Evolutionary conservation across 495 filamentous ascomycete genomes (phyloP).

Genomic region (Podospora australis): DNA sequence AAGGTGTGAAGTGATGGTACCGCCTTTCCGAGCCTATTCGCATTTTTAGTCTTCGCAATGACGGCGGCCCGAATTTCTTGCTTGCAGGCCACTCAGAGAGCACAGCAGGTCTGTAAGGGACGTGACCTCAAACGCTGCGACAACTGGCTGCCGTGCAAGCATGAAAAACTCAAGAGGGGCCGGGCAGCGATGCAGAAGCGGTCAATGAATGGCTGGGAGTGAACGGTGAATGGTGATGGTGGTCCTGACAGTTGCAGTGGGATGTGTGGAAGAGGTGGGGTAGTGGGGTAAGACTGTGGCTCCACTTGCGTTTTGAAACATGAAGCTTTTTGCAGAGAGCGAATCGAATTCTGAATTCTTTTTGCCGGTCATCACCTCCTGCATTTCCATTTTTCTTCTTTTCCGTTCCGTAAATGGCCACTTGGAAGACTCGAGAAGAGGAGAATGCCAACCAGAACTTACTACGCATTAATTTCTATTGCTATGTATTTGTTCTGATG

Average conservation of each 20-base stretch:
- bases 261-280: not conserved
- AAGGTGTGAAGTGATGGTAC: too few species aligned
- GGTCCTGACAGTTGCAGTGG: too few species aligned
- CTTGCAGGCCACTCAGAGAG: constrained; percentile 14
- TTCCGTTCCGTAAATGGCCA: too few species aligned
- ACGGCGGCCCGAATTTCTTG: too few species aligned
- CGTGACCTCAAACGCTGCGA: constrained; percentile 13
- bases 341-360: not conserved
- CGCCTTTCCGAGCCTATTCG: too few species aligned
- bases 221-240: too few species aligned
- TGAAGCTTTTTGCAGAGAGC: not conserved
- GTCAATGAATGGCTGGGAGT: not conserved
- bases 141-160: not conserved
- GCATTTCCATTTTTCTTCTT: not conserved
- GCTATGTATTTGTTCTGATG: too few species aligned
- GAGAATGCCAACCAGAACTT: too few species aligned
- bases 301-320: not conserved
- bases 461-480: too few species aligned
- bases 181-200: not conserved
- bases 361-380: not conserved
- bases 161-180: not conserved
- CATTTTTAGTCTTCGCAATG: not conserved
- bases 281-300: not conserved
- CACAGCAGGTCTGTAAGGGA: constrained; percentile 12
- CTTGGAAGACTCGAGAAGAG: too few species aligned